Evolutionary conservation across 306 rosid genomes (phyloP).

Genomic region (Castanospermum australe): DNA sequence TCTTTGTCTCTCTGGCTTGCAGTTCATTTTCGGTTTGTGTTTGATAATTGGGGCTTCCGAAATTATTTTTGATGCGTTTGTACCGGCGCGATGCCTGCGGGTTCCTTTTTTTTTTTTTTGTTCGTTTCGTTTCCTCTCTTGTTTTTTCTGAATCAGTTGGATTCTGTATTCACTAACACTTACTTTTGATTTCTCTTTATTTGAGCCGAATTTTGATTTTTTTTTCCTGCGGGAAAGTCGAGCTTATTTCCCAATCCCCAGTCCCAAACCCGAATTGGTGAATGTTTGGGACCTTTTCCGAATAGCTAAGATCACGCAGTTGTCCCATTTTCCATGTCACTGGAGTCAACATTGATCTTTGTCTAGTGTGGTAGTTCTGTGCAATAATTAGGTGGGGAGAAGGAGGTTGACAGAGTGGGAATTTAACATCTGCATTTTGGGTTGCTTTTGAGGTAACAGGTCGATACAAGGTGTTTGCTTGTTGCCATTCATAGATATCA

Average conservation of each 20-base stretch:
- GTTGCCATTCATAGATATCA: neutral
- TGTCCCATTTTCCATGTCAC: neutral
- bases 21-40: neutral
- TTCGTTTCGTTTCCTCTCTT: neutral
- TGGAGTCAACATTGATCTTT: neutral
- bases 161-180: neutral
- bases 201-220: neutral
- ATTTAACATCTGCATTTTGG: neutral
- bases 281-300: neutral
- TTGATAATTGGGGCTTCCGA: neutral
- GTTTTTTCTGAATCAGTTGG: neutral
- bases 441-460: conserved; percentile 16
- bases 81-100: neutral
- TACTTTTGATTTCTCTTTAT: conserved; percentile 8
- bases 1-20: neutral
- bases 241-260: neutral
- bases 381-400: neutral
- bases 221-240: neutral
- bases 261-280: too few species aligned
- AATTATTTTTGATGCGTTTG: neutral
- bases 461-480: neutral
- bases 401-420: neutral
- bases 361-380: neutral
- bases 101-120: neutral
- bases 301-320: neutral